A percentile compares a stretch with the other conserved stretches of the same genome.
Conservation (phyloP, 2,329 filamentous ascomycete genomes). For the Didymella keratinophila region DNA sequence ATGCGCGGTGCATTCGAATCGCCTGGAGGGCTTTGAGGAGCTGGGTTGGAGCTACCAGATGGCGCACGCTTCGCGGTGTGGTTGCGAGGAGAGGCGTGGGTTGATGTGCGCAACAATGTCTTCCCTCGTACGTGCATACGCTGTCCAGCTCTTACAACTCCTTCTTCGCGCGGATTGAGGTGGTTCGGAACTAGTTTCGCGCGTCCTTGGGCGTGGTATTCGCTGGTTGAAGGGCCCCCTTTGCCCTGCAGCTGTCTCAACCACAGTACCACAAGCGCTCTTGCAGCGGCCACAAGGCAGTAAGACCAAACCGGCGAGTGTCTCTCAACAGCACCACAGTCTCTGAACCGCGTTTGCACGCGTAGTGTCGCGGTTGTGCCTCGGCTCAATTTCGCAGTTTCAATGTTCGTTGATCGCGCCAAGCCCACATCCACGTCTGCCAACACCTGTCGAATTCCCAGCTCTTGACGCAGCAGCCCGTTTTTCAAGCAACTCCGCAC, state of each 20-base stretch:
- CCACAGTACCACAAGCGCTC: constrained; percentile 9
- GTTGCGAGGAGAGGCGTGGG: neutral
- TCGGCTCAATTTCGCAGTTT: neutral
- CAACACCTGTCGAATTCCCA: neutral
- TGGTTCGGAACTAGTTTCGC: neutral
- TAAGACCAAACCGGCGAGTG: neutral
- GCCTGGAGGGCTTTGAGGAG: neutral
- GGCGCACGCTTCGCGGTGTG: neutral
- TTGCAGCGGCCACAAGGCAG: constrained; percentile 3
- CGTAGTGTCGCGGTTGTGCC: constrained; percentile 3
- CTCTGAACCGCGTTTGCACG: neutral
- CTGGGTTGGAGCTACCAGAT: neutral
- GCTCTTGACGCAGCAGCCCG: neutral
- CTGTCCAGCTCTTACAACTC: too few species aligned
- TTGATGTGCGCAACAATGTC: constrained; percentile 1
- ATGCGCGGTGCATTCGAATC: neutral
- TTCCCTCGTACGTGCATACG: neutral
- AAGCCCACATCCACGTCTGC: constrained; percentile 1
- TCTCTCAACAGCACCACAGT: neutral
- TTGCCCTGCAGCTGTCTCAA: constrained; percentile 6
- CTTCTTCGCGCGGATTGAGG: neutral
- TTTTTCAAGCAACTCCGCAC: neutral
- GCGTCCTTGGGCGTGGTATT: neutral
- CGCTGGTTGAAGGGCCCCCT: neutral
- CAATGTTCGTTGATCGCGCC: neutral